Evolutionary conservation across 345 rosid genomes (phyloP), one percentile per base, ranked within the genome.

Genomic region (Pistacia integerrima): DNA sequence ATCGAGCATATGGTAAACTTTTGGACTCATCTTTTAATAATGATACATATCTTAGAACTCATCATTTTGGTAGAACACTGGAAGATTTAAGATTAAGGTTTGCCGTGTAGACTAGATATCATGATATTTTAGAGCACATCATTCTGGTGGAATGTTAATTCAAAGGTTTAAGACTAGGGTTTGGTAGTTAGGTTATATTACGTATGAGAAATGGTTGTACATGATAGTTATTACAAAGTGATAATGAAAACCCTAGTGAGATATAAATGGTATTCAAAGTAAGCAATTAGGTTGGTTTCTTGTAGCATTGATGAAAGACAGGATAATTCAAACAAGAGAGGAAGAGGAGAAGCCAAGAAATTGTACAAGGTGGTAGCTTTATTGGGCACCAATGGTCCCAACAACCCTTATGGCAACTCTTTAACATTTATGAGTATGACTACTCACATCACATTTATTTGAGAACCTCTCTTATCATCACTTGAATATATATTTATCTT

Each of bases 401-500:
- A 75, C 80, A 77, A 74, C 57, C 35, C 35, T 6, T 77, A 64
- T 67, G 74, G 35, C 38, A 75, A 73, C 80, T 59, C 79, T 56
- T 75, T 49, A 56, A 73, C 67, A 71, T 78, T 80, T 69, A 52
- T 36, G 82, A 75, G 78, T 20, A 79, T 61, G 85, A 80, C 81
- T 46, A 62, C 58, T 75, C 68, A 59, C 55, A 64, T 75, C 68
- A 59, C 55, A 64, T 74, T 78, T 73, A 70, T 70, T 76, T 74
- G 78, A 67, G 77, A 79, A 74, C 79, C 84, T 79, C 78, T 64
- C 83, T 78, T 54, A 54, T 83, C 79, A 54, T 83, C 79, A 70
- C 46, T 74, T 38, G 67, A 35, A 48, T 51, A 41, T 41, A 41
- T 75, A 48, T 54, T 71, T 78, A 25, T 73, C 64, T 60, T 81